Evolutionary conservation across 164 flowering plant genomes (phyloP), one percentile per base, ranked within the genome.

Genomic region (Hamamelis virginiana): DNA sequence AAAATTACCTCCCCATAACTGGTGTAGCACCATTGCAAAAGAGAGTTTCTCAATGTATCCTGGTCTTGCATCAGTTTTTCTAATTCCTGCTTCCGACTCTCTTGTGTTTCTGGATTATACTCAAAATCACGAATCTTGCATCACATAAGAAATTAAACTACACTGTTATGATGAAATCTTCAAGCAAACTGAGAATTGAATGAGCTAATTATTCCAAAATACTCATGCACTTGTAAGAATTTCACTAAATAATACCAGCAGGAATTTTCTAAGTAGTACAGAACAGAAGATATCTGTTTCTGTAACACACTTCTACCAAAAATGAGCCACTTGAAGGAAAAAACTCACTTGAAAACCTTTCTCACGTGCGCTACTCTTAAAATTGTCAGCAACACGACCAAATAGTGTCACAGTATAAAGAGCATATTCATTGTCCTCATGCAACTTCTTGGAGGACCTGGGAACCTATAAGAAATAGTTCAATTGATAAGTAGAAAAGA

Each of bases 341-440:
- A 19, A 65, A 81, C 91, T 75, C 72, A 91, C 98, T 83, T 95
- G 99, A 73, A 83, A 92, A n/a, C 94, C 94, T 78, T 76, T 88
- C 72, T 95, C 99, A 28, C 98, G 94, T 60, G 97, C 96, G 81
- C 84, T 83, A 28, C 72, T 77, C 70, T 81, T 84, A 74, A 95
- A 95, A 83, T 92, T 92, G 74, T 95, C 98, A 67, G 97, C 98
- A 76, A 86, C 97, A 59, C 93, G 95, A 18, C 33, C 65, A 76
- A 92, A 95, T 62, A 95, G 74, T 22, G 87, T 84, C 9, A 89
- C 98, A 43, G 97, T 89, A 77, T 88, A 91, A 18, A 95, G 94
- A 55, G 97, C 97, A 86, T 91, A 95, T 73, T 95, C 98, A 81
- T 92, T 95, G 81, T 95, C 99, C 81, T 95, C 99, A 61, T 84